These are phyloP conservation scores for Litchi chinensis DNA, from an alignment of 345 rosid species.

Conservation along the genomic window DNA sequence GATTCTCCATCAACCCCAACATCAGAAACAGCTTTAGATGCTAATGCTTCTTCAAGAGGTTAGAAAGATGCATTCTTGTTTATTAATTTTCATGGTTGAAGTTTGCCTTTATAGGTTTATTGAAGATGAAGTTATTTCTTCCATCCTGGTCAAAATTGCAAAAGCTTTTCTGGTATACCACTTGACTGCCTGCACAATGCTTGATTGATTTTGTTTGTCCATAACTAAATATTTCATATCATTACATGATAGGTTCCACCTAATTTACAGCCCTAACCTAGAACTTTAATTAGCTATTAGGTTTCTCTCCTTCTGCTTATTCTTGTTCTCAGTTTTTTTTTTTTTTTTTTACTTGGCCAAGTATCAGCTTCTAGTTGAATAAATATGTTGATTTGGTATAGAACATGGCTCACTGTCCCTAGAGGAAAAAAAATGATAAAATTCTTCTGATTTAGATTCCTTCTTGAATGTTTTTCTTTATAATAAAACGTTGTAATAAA, in stretches of 20 bases:
- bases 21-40: slow-evolving; percentile 46
- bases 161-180: neutral
- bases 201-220: neutral
- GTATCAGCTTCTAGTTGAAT: too few species aligned
- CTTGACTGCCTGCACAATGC: neutral
- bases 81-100: neutral
- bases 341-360: too few species aligned
- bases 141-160: too few species aligned
- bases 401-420: neutral
- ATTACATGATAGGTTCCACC: neutral
- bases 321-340: too few species aligned
- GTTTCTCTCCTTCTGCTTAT: too few species aligned
- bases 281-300: neutral
- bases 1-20: slow-evolving; percentile 37
- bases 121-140: neutral
- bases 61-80: slow-evolving; percentile 5
- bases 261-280: neutral
- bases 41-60: slow-evolving; percentile 26
- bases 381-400: neutral
- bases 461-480: too few species aligned
- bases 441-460: neutral
- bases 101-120: neutral
- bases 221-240: neutral
- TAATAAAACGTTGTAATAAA: too few species aligned
- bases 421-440: neutral